Percentiles rank a stretch among this genome's conserved stretches.
phyloP scores from a whole-genome alignment of 1,284 basidiomycete species.

The Wolfiporia cocos region DNA sequence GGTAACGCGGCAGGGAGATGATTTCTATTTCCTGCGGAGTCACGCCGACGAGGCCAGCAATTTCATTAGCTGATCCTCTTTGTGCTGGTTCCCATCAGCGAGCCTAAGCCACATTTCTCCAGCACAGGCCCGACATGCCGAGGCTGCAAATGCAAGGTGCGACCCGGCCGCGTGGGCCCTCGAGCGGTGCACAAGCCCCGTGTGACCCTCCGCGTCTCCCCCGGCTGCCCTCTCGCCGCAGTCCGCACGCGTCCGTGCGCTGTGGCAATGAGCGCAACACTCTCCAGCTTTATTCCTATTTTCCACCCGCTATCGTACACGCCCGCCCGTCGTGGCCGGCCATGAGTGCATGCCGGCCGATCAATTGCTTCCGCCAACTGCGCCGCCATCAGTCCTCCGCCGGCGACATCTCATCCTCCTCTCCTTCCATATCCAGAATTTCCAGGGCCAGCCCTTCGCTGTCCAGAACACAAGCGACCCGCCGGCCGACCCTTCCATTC shows the following conservation, averaged over 20 bases:
- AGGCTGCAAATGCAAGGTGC: conserved; percentile 11
- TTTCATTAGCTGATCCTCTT: conserved; percentile 10
- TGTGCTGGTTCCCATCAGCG: conserved; percentile 12
- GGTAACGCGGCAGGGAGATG: conserved; percentile 5
- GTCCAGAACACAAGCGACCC: conserved; percentile 71
- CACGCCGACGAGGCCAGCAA: conserved; percentile 4
- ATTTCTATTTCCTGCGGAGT: conserved; percentile 9
- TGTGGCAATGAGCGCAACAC: neutral
- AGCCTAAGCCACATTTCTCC: conserved; percentile 17
- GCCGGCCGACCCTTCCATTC: conserved; percentile 67
- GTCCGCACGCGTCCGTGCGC: neutral
- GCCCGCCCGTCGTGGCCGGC: conserved; percentile 4
- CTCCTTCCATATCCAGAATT: conserved; percentile 72
- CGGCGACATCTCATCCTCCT: conserved; percentile 34
- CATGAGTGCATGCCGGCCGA: neutral
- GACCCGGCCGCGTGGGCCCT: conserved; percentile 14
- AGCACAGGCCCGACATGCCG: conserved; percentile 20
- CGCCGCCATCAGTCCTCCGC: conserved; percentile 10
- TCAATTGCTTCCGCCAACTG: neutral
- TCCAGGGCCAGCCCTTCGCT: conserved; percentile 55
- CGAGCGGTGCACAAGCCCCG: conserved; percentile 8
- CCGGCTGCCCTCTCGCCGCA: conserved; percentile 6
- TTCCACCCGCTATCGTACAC: conserved; percentile 2
- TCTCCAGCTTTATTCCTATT: neutral
- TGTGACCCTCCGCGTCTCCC: conserved; percentile 18